Conservation (phyloP, 176 grass and related monocot genomes). For the Avena insularis region DNA sequence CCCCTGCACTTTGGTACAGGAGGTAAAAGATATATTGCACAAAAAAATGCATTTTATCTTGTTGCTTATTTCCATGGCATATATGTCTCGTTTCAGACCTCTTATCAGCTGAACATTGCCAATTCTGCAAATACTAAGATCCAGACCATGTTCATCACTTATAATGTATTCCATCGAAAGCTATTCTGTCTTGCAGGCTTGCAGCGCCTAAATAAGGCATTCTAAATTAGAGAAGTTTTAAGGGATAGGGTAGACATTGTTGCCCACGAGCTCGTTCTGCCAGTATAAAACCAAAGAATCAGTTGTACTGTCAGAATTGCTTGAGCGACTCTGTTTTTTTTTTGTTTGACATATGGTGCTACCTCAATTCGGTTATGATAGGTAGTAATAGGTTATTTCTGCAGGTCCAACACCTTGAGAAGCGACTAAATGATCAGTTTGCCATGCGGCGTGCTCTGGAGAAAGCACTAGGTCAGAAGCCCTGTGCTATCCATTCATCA, state of each 20-base stretch:
- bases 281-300: slow-evolving; percentile 7
- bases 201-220: background rate
- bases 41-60: slow-evolving; percentile 20
- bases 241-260: background rate
- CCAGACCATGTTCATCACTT: background rate
- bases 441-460: slow-evolving; percentile 66
- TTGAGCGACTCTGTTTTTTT: background rate
- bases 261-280: background rate
- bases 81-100: background rate
- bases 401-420: slow-evolving; percentile 86
- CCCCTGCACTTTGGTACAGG: slow-evolving; percentile 65
- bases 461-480: slow-evolving; percentile 73
- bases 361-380: slow-evolving; percentile 22
- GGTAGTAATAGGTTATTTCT: slow-evolving; percentile 23
- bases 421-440: slow-evolving; percentile 84
- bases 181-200: background rate
- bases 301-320: background rate
- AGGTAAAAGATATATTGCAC: slow-evolving; percentile 53
- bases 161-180: background rate
- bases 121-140: slow-evolving; percentile 9
- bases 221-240: background rate
- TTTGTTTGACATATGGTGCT: background rate
- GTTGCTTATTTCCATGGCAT: background rate
- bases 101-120: background rate
- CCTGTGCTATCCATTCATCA: slow-evolving; percentile 43